These are phyloP conservation scores for Fusarium sarcochroum DNA, from an alignment of 2,329 filamentous ascomycete genomes.

Conservation along the genomic window DNA sequence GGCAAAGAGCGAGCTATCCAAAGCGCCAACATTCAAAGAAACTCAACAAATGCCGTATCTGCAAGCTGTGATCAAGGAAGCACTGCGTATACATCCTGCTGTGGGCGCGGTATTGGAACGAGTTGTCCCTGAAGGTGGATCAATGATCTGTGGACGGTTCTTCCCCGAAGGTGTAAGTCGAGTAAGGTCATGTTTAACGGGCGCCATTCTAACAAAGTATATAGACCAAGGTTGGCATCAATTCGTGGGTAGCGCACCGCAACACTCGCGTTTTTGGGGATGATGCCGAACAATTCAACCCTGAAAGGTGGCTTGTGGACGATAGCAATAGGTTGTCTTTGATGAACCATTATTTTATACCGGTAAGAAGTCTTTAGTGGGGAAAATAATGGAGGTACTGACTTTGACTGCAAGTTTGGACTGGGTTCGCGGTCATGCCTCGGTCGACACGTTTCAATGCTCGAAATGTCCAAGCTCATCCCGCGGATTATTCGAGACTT, in stretches of 20 bases:
- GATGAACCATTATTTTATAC: slow-evolving; percentile 39
- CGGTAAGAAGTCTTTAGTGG: slow-evolving; percentile 7
- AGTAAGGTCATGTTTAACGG: too few relatives aligned
- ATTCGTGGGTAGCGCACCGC: slow-evolving; percentile 35
- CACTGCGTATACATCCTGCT: slow-evolving; percentile 36
- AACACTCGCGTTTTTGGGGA: slow-evolving; percentile 29
- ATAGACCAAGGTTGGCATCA: slow-evolving; percentile 33
- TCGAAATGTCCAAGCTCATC: slow-evolving; percentile 33
- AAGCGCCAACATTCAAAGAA: slow-evolving; percentile 33
- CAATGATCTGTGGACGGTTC: slow-evolving; percentile 22
- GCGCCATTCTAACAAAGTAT: neutral
- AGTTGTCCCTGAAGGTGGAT: slow-evolving; percentile 27
- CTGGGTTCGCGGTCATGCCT: slow-evolving; percentile 31
- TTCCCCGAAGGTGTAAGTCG: slow-evolving; percentile 33
- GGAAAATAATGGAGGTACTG: neutral
- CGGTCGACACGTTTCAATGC: slow-evolving; percentile 22
- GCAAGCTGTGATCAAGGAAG: slow-evolving; percentile 37
- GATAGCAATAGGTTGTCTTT: slow-evolving; percentile 5
- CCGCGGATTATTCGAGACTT: slow-evolving; percentile 22
- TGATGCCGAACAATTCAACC: slow-evolving; percentile 21
- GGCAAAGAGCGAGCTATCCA: slow-evolving; percentile 6
- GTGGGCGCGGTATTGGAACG: slow-evolving; percentile 25
- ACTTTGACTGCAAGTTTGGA: slow-evolving; percentile 23
- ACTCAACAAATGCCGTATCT: slow-evolving; percentile 35
- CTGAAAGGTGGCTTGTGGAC: slow-evolving; percentile 29